A percentile compares a stretch with the other conserved stretches of the same genome.
Evolutionary conservation across 2,329 filamentous ascomycete genomes (phyloP).

Genomic region (Aspergillus piperis): DNA sequence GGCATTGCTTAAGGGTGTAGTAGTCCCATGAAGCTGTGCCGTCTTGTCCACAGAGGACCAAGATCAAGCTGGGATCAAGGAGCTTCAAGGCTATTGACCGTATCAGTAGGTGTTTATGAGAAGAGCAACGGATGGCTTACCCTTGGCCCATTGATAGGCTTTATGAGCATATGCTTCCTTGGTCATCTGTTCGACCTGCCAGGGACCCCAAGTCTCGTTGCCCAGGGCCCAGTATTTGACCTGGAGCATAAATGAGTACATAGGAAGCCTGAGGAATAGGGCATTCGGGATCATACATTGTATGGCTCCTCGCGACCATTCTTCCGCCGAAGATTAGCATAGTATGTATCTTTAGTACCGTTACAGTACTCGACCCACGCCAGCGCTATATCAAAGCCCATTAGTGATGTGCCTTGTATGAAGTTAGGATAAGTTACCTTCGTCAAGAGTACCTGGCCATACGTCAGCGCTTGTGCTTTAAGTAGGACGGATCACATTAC

Average conservation of each 20-base stretch:
- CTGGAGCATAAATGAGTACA: constrained; percentile 21
- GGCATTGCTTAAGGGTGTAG: constrained; percentile 70
- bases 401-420: not conserved
- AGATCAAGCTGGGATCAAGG: constrained; percentile 63
- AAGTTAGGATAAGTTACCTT: constrained; percentile 42
- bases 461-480: not conserved
- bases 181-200: constrained; percentile 62
- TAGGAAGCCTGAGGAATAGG: not conserved
- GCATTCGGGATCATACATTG: constrained; percentile 47
- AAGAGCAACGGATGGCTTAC: constrained; percentile 17
- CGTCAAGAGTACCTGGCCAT: constrained; percentile 47
- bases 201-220: constrained; percentile 67
- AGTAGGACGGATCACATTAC: constrained; percentile 41
- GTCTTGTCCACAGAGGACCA: constrained; percentile 75
- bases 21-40: constrained; percentile 72
- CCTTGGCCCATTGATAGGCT: constrained; percentile 62
- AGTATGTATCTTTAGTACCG: constrained; percentile 73
- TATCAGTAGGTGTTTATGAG: constrained; percentile 3
- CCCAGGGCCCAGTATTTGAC: constrained; percentile 85
- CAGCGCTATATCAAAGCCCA: constrained; percentile 49
- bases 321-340: constrained; percentile 74
- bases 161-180: constrained; percentile 61
- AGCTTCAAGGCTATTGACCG: constrained; percentile 39
- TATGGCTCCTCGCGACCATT: constrained; percentile 78
- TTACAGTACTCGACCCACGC: constrained; percentile 89